Percentiles rank a stretch among this genome's conserved stretches.
Evolutionary conservation across 768 basidiomycete genomes (phyloP).

Genomic region (Kwoniella europaea): DNA sequence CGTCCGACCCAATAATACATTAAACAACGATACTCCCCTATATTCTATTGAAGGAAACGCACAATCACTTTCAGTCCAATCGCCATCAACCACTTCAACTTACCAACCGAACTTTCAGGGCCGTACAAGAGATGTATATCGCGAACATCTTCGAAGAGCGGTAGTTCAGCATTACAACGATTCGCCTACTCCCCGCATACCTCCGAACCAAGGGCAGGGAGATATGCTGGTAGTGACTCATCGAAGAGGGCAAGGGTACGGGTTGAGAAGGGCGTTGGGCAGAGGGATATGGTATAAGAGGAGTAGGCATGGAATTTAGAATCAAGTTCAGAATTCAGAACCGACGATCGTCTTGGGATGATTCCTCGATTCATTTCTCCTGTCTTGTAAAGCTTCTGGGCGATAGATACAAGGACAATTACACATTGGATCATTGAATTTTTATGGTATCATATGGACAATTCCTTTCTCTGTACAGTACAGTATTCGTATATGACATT

Average conservation of each 20-base stretch:
- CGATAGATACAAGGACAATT: not conserved
- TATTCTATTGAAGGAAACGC: not conserved
- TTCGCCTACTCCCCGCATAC: conserved; percentile 10
- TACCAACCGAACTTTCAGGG: not conserved
- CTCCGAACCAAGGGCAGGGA: not conserved
- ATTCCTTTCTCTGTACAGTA: not conserved
- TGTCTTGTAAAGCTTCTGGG: no score
- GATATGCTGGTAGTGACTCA: not conserved
- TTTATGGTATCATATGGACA: not conserved
- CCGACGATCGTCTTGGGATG: no score
- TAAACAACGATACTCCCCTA: not conserved
- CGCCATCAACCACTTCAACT: not conserved
- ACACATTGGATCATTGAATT: not conserved
- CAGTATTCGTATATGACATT: no score
- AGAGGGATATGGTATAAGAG: not conserved
- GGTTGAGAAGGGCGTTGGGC: conserved; percentile 1
- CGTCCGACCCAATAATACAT: not conserved
- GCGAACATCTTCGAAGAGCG: conserved; percentile 9
- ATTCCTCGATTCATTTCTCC: no score
- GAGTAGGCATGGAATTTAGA: not conserved
- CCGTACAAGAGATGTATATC: not conserved
- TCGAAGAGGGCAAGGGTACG: not conserved
- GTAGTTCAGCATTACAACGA: conserved; percentile 4
- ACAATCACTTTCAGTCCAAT: not conserved
- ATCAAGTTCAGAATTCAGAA: not conserved